A percentile compares a stretch with the other conserved stretches of the same genome.
Evolutionary conservation across 2,329 filamentous ascomycete species (phyloP).

Genomic region (Pyrenophora seminiperda): DNA sequence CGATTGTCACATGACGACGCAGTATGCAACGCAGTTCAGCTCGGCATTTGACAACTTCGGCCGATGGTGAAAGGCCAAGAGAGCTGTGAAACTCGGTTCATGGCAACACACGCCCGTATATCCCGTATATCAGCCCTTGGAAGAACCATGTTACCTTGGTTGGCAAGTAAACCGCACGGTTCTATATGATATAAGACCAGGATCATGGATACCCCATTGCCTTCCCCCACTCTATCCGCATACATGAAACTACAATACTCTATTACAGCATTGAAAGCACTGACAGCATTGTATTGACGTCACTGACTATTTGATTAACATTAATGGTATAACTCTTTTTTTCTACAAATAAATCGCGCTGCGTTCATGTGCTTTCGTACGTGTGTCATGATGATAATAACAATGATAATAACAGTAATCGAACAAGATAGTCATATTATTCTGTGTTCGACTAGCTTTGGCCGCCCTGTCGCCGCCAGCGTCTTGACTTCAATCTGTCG

Average conservation of each 20-base stretch:
- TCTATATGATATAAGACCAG: too few relatives aligned
- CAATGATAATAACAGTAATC: too few relatives aligned
- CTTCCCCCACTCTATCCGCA: too few relatives aligned
- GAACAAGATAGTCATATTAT: conserved; percentile 4
- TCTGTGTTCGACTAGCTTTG: conserved; percentile 9
- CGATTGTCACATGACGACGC: conserved; percentile 32
- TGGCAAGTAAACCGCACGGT: too few relatives aligned
- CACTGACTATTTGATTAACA: too few relatives aligned
- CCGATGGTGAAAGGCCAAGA: conserved; percentile 12
- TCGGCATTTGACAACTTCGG: conserved; percentile 16
- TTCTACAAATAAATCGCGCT: neutral
- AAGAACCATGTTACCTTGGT: too few relatives aligned
- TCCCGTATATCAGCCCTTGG: too few relatives aligned
- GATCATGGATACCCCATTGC: too few relatives aligned
- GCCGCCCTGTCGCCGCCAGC: neutral
- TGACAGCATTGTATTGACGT: too few relatives aligned
- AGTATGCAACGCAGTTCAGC: conserved; percentile 21
- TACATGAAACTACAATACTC: neutral
- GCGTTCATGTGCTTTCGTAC: neutral
- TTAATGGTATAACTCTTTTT: too few relatives aligned
- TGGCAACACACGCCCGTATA: too few relatives aligned
- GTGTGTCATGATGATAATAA: neutral
- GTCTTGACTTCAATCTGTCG: conserved; percentile 6
- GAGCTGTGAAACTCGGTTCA: too few relatives aligned
- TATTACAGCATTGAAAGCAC: neutral